These are phyloP conservation scores for Sorghum bicolor DNA, from an alignment of 176 grass and related monocot species.

Conservation along the genomic window DNA sequence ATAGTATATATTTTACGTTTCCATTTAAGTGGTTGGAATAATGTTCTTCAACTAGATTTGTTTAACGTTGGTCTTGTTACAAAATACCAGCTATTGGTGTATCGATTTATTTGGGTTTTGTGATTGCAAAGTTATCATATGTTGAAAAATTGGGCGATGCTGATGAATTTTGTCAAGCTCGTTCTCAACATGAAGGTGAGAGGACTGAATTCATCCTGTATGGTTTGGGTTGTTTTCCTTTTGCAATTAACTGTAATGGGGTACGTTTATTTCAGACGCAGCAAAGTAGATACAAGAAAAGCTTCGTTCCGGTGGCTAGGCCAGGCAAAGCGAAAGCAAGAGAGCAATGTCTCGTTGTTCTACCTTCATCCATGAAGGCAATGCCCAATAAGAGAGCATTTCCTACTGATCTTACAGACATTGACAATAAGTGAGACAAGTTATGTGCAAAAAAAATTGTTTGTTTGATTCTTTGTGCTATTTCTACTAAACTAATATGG, in stretches of 20 bases:
- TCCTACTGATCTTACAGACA: no score
- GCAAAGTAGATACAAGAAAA: conserved; percentile 65
- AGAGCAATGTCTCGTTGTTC: conserved; percentile 16
- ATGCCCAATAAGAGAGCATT: no score
- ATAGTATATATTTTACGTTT: no score
- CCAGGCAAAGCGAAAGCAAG: conserved; percentile 38
- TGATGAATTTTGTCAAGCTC: conserved; percentile 80
- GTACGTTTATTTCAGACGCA: conserved; percentile 53
- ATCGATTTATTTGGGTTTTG: neutral
- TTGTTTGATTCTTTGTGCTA: no score
- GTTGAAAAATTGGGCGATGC: conserved; percentile 50
- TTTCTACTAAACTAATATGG: no score
- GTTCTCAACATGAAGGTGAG: conserved; percentile 77
- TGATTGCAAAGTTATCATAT: conserved; percentile 47
- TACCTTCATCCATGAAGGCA: conserved; percentile 19
- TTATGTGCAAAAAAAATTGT: no score
- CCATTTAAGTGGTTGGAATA: no score
- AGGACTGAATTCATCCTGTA: neutral
- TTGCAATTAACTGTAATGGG: neutral
- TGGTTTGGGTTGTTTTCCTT: neutral
- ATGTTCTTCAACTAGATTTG: no score
- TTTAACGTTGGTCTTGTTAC: no score
- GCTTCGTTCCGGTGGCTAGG: conserved; percentile 89
- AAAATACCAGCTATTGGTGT: neutral
- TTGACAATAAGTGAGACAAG: no score